These are phyloP conservation scores for Emmonsia crescens DNA, from an alignment of 2,329 filamentous ascomycete genomes.

Conservation along the genomic window DNA sequence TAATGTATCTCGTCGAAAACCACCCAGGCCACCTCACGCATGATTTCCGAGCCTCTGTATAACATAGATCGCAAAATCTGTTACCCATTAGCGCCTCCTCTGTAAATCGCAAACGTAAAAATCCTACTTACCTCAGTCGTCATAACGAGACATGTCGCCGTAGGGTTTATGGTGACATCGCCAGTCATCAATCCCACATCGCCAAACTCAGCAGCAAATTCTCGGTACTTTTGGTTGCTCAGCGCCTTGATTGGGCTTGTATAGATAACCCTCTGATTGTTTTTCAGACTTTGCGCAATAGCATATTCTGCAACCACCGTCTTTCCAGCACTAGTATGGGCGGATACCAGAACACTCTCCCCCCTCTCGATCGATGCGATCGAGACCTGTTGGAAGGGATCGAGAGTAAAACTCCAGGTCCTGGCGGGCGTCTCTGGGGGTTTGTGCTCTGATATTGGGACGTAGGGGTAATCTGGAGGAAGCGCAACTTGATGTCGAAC, in stretches of 20 bases:
- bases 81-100: background rate
- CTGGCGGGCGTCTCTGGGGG: constrained; percentile 77
- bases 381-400: constrained; percentile 93
- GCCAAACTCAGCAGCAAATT: constrained; percentile 90
- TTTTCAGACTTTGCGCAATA: constrained; percentile 91
- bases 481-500: constrained; percentile 96
- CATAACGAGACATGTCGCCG: constrained; percentile 96
- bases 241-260: constrained; percentile 98
- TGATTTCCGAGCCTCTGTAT: constrained; percentile 96
- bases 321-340: constrained; percentile 95
- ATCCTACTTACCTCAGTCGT: constrained; percentile 59
- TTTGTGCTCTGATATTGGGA: constrained; percentile 91
- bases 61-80: constrained; percentile 93
- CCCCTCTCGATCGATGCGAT: constrained; percentile 91
- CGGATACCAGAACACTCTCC: constrained; percentile 92
- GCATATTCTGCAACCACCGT: constrained; percentile 98
- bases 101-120: background rate
- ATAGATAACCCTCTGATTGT: constrained; percentile 97
- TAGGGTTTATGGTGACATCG: constrained; percentile 98
- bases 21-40: constrained; percentile 98
- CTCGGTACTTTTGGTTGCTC: constrained; percentile 97
- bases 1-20: constrained; percentile 99
- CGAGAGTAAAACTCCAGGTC: constrained; percentile 78
- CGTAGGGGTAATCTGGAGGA: constrained; percentile 85
- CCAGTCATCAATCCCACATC: constrained; percentile 98